Evolutionary conservation across 768 basidiomycete genomes (phyloP).

Genomic region (Neoboletus subvelutipes): DNA sequence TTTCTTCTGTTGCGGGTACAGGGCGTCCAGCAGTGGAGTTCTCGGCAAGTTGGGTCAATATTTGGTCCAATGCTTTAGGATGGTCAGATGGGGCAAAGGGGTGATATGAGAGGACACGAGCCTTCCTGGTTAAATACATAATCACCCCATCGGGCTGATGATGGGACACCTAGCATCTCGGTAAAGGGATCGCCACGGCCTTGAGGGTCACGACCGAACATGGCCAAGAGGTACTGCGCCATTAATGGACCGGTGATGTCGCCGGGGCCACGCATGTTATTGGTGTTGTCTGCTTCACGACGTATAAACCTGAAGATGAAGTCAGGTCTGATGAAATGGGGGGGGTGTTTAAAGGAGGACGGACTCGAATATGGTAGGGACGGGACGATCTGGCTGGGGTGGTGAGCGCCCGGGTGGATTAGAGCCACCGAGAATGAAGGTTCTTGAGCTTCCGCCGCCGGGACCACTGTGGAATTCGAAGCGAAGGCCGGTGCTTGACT

Average conservation of each 20-base stretch:
- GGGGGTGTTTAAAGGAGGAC: constrained; percentile 15
- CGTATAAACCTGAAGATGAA: constrained; percentile 35
- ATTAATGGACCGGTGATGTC: constrained; percentile 61
- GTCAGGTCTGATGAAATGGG: background rate
- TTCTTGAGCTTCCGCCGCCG: constrained; percentile 29
- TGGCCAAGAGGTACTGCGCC: constrained; percentile 69
- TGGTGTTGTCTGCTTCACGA: constrained; percentile 19
- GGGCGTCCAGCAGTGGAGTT: constrained; percentile 70
- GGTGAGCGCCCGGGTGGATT: constrained; percentile 26
- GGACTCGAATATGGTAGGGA: constrained; percentile 55
- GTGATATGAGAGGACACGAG: constrained; percentile 25
- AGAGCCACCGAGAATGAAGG: constrained; percentile 39
- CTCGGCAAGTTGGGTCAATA: constrained; percentile 87
- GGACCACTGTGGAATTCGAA: constrained; percentile 38
- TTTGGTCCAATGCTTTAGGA: constrained; percentile 69
- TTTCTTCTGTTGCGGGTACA: constrained; percentile 81
- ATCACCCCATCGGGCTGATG: constrained; percentile 74
- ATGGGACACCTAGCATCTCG: constrained; percentile 44
- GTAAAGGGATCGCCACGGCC: constrained; percentile 41
- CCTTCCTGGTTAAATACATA: constrained; percentile 94
- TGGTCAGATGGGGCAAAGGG: constrained; percentile 5
- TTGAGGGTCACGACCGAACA: constrained; percentile 42
- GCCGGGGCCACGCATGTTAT: constrained; percentile 26
- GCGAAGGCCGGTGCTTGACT: constrained; percentile 29
- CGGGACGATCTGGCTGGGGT: constrained; percentile 27